Evolutionary conservation across 139 green algal species (phyloP).

Genomic region (Chlorella sp.): DNA sequence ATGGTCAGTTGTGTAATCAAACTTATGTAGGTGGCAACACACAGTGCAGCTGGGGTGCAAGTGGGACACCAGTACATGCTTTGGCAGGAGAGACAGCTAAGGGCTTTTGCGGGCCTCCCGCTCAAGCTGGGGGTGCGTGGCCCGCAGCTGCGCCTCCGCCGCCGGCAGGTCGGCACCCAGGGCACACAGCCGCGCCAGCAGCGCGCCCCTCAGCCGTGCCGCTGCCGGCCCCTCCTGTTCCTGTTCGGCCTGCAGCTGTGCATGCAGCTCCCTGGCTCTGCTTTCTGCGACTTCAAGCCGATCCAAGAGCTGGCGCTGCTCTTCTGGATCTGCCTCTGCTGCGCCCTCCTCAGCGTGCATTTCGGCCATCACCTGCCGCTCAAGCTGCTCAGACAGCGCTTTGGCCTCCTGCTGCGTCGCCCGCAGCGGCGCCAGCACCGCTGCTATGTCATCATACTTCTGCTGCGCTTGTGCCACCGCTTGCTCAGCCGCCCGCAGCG

Average conservation of each 20-base stretch:
- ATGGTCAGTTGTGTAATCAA: too few species aligned
- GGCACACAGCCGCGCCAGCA: slow-evolving; percentile 1
- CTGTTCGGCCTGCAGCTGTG: not conserved
- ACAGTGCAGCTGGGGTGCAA: too few species aligned
- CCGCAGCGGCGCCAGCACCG: not conserved
- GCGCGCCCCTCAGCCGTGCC: not conserved
- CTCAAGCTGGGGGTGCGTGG: not conserved
- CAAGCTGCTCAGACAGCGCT: not conserved
- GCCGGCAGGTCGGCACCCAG: not conserved
- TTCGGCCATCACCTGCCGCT: too few species aligned
- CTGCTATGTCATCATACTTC: not conserved
- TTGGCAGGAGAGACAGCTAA: too few species aligned
- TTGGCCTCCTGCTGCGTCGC: not conserved
- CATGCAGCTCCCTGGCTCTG: too few species aligned
- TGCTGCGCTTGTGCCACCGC: not conserved
- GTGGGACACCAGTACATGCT: too few species aligned
- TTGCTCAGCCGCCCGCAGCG: not conserved
- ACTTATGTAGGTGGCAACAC: too few species aligned
- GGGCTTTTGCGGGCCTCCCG: too few species aligned
- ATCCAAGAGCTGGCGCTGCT: not conserved
- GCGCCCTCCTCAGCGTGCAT: not conserved
- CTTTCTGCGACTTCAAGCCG: not conserved
- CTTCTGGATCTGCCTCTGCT: too few species aligned
- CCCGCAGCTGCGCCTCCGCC: not conserved
- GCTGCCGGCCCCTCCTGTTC: too few species aligned